Conservation (phyloP, 352 stramenopile genomes). For the Pythium oligandrum region DNA sequence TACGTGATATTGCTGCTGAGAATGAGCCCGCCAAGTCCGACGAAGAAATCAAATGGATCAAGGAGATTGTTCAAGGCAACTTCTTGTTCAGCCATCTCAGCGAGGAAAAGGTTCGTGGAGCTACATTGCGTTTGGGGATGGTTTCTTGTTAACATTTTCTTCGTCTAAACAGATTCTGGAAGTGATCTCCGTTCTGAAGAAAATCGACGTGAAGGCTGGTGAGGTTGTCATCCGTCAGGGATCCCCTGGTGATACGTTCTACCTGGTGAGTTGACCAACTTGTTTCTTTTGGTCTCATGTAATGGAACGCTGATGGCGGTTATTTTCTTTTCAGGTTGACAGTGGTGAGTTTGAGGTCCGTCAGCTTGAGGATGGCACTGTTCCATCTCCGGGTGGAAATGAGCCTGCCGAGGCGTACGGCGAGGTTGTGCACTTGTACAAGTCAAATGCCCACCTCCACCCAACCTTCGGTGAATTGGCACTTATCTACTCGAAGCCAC, state of each 20-base stretch:
- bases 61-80: conserved; percentile 85
- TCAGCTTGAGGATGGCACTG: conserved; percentile 28
- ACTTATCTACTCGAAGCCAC: conserved; percentile 85
- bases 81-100: conserved; percentile 93
- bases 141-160: neutral
- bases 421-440: conserved; percentile 74
- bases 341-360: conserved; percentile 77
- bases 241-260: conserved; percentile 91
- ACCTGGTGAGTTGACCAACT: conserved; percentile 57
- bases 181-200: conserved; percentile 87
- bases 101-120: conserved; percentile 60
- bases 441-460: conserved; percentile 46
- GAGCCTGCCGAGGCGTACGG: conserved; percentile 37
- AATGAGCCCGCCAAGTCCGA: conserved; percentile 53
- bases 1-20: conserved; percentile 7
- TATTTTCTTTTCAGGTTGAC: conserved; percentile 39
- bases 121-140: neutral
- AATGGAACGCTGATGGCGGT: too few species aligned
- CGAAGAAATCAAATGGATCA: conserved; percentile 81
- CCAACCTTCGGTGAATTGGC: conserved; percentile 84
- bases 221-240: conserved; percentile 91
- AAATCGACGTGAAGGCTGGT: conserved; percentile 69
- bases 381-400: neutral
- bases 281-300: neutral
- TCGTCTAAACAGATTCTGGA: conserved; percentile 46